Evolutionary conservation across 139 green algal genomes (phyloP), one percentile per base, ranked within the genome.

Genomic region (Eudorina sp.): DNA sequence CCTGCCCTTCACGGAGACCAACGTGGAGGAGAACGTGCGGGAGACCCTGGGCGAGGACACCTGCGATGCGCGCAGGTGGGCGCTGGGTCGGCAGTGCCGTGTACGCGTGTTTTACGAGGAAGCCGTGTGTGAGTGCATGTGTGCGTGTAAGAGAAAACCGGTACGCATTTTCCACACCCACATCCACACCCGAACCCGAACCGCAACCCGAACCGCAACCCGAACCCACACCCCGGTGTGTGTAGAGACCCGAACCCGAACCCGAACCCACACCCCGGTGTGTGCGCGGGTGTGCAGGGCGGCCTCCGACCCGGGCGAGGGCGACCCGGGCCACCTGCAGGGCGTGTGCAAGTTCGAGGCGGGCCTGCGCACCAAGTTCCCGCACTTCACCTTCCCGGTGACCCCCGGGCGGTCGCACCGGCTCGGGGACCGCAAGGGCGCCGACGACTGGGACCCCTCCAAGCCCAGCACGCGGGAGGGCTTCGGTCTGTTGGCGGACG

Each of bases 1-100:
- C 48, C 72, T 95, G 70, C 38, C 72, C 36, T 6, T 92, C 18
- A 74, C 64, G 7, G 64, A 72, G 23, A 79, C 86, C 66, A 89
- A 92, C 45, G 91, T 95, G 60, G 94, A 96, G 85, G 94, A 96
- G 83, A 91, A 91, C 41, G 90, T 94, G 60, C 86, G 94, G 3
- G 94, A 96, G 91, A 96, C 94, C 13, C 83, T 96, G 38, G 94
- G 94, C 1, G 90, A 94, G 85, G 94, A 96, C 90, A 95, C 94
- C 4, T 96, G 94, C 53, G 94, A 96, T 73, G 94, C 94, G 21
- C 90, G 94, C 46, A 84, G 90, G 66, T 86, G 40, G 36, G 78
- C 36, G 60, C 16, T 7, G 60, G 60, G 60, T 11, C 7, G 60
- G 60, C 34, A 11, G 29, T 41, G 14, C 19, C 14, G 64, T 34